Evolutionary conservation across 148 eudicot species (phyloP).

Genomic region (Talinum fruticosum): DNA sequence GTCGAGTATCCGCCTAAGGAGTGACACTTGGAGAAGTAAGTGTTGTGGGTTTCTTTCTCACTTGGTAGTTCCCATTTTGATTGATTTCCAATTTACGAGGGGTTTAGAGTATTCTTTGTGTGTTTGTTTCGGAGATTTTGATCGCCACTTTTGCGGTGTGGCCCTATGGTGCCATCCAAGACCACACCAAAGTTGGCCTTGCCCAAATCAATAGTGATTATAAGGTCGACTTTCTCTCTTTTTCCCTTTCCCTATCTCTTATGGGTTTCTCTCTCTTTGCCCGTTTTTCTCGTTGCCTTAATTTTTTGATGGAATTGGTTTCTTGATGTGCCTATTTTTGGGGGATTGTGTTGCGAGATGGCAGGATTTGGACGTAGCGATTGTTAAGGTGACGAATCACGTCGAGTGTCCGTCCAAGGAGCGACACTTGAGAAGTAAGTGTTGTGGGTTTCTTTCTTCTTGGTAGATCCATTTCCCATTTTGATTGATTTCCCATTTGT

Average conservation of each 20-base stretch:
- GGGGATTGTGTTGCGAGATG: constrained; percentile 17
- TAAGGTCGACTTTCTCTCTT: constrained; percentile 40
- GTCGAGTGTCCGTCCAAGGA: constrained; percentile 95
- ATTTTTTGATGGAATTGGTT: background rate
- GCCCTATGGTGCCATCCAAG: constrained; percentile 95
- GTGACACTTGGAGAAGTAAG: constrained; percentile 89
- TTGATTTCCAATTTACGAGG: background rate
- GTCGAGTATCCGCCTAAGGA: constrained; percentile 95
- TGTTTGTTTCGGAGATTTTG: constrained; percentile 58
- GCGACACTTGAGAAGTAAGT: constrained; percentile 88
- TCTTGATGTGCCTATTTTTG: constrained; percentile 18
- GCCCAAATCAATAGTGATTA: constrained; percentile 94
- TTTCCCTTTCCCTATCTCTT: background rate
- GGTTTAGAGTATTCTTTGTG: background rate
- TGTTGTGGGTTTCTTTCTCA: background rate
- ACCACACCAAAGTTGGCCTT: constrained; percentile 90
- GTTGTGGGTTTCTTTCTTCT: background rate
- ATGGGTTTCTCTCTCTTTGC: background rate
- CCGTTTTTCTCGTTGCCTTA: background rate
- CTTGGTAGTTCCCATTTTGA: too few species aligned
- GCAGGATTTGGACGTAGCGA: constrained; percentile 95
- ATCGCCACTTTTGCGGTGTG: constrained; percentile 71
- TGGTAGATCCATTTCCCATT: constrained; percentile 18
- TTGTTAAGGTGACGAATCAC: constrained; percentile 95
- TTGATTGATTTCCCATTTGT: constrained; percentile 7